Evolutionary conservation across 768 basidiomycete species (phyloP).

Genomic region (Kwoniella pini): DNA sequence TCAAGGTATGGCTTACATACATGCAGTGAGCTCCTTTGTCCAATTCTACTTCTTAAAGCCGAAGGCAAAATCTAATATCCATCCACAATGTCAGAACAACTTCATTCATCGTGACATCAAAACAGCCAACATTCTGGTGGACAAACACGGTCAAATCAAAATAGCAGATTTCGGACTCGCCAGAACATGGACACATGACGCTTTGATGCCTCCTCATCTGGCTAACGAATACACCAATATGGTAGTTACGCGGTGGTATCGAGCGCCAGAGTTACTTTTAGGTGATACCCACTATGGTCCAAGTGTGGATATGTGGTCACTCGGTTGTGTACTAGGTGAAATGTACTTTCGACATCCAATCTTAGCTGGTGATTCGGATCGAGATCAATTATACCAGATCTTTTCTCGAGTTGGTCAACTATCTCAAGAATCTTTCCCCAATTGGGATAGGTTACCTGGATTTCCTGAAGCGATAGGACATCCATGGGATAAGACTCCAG

Average conservation of each 20-base stretch:
- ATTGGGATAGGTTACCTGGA: conserved; percentile 54
- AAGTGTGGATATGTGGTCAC: conserved; percentile 96
- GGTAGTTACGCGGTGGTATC: conserved; percentile 98
- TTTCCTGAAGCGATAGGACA: conserved; percentile 41
- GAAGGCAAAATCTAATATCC: too few relatives aligned
- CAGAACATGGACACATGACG: conserved; percentile 60
- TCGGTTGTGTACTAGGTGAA: conserved; percentile 97
- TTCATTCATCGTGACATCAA: conserved; percentile 99
- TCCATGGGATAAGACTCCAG: conserved; percentile 31
- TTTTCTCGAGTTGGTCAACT: conserved; percentile 88
- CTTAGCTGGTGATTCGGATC: conserved; percentile 78
- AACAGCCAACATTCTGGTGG: conserved; percentile 92
- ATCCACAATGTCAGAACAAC: conserved; percentile 69
- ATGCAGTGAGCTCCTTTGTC: conserved; percentile 64
- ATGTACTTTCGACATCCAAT: conserved; percentile 89
- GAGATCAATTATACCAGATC: conserved; percentile 89
- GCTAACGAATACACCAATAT: conserved; percentile 86
- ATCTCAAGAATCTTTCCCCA: conserved; percentile 54
- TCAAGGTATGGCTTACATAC: conserved; percentile 96
- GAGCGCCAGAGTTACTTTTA: conserved; percentile 90
- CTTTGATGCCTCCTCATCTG: conserved; percentile 47
- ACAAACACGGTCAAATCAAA: conserved; percentile 75
- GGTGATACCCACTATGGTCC: conserved; percentile 87
- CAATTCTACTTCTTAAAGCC: too few relatives aligned
- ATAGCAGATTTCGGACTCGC: conserved; percentile 98